Base-by-base conservation (phyloP, 1,139 yeast species). In the Saccharomyces pastorianus region DNA sequence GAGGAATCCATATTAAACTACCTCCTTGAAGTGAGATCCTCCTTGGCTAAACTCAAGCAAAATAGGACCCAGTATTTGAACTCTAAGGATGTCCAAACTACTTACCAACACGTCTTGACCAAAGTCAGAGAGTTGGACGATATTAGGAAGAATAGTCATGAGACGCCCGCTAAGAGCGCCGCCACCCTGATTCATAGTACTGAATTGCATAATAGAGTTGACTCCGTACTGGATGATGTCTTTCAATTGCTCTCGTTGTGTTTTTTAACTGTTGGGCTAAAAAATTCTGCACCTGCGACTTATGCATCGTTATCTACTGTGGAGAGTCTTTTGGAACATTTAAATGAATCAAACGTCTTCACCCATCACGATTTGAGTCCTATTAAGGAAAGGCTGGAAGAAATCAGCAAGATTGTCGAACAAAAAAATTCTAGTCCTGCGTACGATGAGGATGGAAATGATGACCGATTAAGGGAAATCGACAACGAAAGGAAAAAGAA, bases 271-370 rank as follows among this genome's bases (percentile, higher is more conserved):
- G 95, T 95, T 58, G 99, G 99, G 2, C 76, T 89, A 62, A 86
- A 86, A 54, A 85, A 89, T 62, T 81, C 88, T 47, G 96, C 96
- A 0, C 96, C 97, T 1, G 96, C 97, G 2, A 88, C 96, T 1
- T 93, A 87, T 71, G 90, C 96, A 7, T 87, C 96, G 6, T 74
- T 91, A 50, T 79, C 90, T 48, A 88, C 97, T 0, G 96, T 93
- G 9, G 83, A 83, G 71, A 82, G 93, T 62, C 74, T 93, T 56
- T 76, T 93, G 60, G 87, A 83, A 58, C 98, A 91, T 71, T 75
- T 91, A 58, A 80, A 82, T 61, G 96, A 88, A 64, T 82, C 89
- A 54, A 83, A 83, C 55, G 88, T 88, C 17, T 90, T 84, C 70
- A 90, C 97, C 0, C 82, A 81, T 57, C 88, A 85, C 62, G 98